Base-by-base conservation (phyloP, 164 flowering plant species). In the Amborella trichopoda region DNA sequence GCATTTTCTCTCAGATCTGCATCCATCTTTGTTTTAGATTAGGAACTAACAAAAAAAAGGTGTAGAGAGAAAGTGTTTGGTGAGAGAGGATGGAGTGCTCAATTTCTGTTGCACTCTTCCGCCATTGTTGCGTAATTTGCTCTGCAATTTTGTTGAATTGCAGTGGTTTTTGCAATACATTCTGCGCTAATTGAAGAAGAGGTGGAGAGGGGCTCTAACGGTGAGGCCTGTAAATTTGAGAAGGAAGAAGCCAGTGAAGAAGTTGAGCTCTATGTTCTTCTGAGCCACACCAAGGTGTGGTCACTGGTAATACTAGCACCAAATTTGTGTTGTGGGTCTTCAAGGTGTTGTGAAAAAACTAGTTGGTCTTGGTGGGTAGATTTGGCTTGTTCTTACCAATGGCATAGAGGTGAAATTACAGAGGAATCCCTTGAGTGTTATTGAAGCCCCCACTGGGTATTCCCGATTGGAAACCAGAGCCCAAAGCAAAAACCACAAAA, bases 331-430 rank as follows among this genome's bases (percentile, higher is more conserved):
- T 50, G 95, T 89, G 26, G 97, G 97, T 6, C 59, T 89, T 20
- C 97, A 89, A 68, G 97, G 97, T 8, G 97, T 89, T 44, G 97
- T 89, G 39, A 89, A 89, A 80, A 89, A 89, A 65, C 95, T 95
- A 67, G 97, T 89, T 53, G 97, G 97, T 16, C 91, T 84, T 39
- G 97, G 97, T 56, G 97, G 97, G 36, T 90, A 95, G 97, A 95
- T 85, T 59, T 90, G 95, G 97, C 95, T 90, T 85, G 94, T 86
- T 50, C 84, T 86, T 23, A 86, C 96, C 2, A 90, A 90, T 67
- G 98, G 98, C 26, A 86, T 86, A 49, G 98, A 90, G 59, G 98
- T 90, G 13, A 90, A 90, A 65, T 72, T 90, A 3, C 98, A 90
- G 62, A 77, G 98, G 61, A 90, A 90, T 76, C 95, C 98, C 19